phyloP scores from a whole-genome alignment of 1,284 basidiomycete species.

The Ganoderma lingzhi region DNA sequence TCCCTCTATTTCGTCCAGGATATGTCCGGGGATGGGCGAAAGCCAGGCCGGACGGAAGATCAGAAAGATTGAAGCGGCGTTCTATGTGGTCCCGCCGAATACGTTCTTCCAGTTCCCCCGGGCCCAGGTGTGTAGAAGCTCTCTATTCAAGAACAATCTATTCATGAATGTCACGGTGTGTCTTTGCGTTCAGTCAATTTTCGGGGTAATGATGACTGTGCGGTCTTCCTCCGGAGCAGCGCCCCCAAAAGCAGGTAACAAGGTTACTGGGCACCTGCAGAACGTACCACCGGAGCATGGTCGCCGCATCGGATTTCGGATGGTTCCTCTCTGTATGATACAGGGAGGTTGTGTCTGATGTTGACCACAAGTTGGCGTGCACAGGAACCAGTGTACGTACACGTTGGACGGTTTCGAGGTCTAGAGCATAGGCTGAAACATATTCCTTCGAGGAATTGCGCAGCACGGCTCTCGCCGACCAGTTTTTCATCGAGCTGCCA shows the following conservation, averaged over 20 bases:
- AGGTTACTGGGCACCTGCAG: background rate
- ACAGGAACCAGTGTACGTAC: constrained; percentile 2
- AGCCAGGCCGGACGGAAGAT: background rate
- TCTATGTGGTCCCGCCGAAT: background rate
- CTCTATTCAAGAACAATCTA: background rate
- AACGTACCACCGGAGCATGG: background rate
- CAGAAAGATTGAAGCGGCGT: background rate
- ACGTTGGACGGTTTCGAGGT: background rate
- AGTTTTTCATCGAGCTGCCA: background rate
- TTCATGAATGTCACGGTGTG: background rate
- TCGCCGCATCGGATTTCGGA: constrained; percentile 1
- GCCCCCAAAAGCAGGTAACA: background rate
- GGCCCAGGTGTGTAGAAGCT: background rate
- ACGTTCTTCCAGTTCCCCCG: background rate
- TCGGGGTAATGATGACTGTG: background rate
- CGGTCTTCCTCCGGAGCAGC: background rate
- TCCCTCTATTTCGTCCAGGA: background rate
- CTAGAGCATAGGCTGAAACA: background rate
- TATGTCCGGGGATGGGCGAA: background rate
- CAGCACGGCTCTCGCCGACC: background rate
- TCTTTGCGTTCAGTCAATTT: constrained; percentile 7
- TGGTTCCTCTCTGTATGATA: background rate
- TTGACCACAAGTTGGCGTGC: background rate
- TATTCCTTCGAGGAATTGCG: background rate
- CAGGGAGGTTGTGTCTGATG: background rate